Percentiles rank a stretch among this genome's conserved stretches.
phyloP scores from a whole-genome alignment of 2,329 filamentous ascomycete genomes.

The Trematosphaeria pertusa region DNA sequence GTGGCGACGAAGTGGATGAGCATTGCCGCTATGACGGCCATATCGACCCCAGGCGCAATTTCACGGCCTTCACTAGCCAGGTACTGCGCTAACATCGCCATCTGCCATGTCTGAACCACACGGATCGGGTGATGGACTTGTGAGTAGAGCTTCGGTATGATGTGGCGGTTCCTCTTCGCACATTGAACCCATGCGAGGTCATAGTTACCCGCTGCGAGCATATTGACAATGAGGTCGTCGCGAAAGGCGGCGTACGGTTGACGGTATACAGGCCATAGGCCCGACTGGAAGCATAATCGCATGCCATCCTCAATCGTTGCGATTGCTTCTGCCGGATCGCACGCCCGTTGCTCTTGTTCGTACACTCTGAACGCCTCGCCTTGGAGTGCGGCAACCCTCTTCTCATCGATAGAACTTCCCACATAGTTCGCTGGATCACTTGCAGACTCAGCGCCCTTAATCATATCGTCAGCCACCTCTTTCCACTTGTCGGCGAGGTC shows the following conservation, averaged over 20 bases:
- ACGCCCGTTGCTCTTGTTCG: conserved; percentile 27
- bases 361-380: conserved; percentile 34
- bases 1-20: conserved; percentile 51
- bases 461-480: conserved; percentile 29
- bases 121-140: conserved; percentile 60
- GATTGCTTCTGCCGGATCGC: conserved; percentile 39
- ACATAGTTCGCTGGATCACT: conserved; percentile 33
- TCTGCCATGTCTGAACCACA: conserved; percentile 56
- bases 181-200: conserved; percentile 59
- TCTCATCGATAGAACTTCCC: conserved; percentile 31
- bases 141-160: conserved; percentile 61
- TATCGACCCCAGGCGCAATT: conserved; percentile 46
- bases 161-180: conserved; percentile 58
- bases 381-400: conserved; percentile 34
- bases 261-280: conserved; percentile 56
- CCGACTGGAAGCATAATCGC: conserved; percentile 47
- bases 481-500: conserved; percentile 32
- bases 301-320: conserved; percentile 50
- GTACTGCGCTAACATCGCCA: conserved; percentile 47
- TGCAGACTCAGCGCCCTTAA: conserved; percentile 18
- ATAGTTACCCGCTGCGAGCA: conserved; percentile 54
- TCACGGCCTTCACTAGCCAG: conserved; percentile 32
- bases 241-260: conserved; percentile 64
- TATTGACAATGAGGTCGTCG: conserved; percentile 59
- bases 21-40: conserved; percentile 51